Base-by-base conservation (phyloP, 208 protist species). In the Strigomonas culicis region DNA sequence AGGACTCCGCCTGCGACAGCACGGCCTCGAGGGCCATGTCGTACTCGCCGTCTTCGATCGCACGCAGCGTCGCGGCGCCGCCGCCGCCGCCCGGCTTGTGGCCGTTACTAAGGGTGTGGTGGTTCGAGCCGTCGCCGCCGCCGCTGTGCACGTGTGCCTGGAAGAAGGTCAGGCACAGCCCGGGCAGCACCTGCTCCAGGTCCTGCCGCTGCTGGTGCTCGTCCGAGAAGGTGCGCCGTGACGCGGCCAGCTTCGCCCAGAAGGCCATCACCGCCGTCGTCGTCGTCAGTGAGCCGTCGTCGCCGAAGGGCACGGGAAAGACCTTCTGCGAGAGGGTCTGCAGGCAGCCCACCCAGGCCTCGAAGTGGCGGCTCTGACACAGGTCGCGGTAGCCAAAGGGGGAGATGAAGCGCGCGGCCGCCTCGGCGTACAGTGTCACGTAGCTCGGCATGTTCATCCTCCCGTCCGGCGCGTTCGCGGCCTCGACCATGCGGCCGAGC, bases 361-460 rank as follows among this genome's bases (percentile, higher is more conserved):
- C 60, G 70, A 92, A 93, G 19, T 39, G 46, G 8, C 27, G 36
- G 51, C 81, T 73, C 27, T 71, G 49, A 63, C 80, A 72, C 32
- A 95, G 67, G 50, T 93, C 86, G 21, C 84, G 78, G 60, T 93
- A 93, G 22, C 84, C 84, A 71, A 90, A 87, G 0, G 86, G 84
- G 7, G 77, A 59, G 19, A 95, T 68, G 28, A 90, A 65, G 21
- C 84, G 74, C 21, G 61, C 34, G 70, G 76, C 86, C 30, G 80
- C 69, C 49, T 93, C 82, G 1, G 76, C 75, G 21, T 84, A 66
- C 24, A 82, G 51, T 22, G 70, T 80, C 58, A 88, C 68, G 77
- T 93, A 93, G 24, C 82, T 67, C 32, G 84, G 83, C n/a, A 84
- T 70, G 34, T 73, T 74, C 17, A 92, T 55, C 6, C 89, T 78